Evolutionary conservation across 768 basidiomycete genomes (phyloP).

Genomic region (Fomitopsis serialis): DNA sequence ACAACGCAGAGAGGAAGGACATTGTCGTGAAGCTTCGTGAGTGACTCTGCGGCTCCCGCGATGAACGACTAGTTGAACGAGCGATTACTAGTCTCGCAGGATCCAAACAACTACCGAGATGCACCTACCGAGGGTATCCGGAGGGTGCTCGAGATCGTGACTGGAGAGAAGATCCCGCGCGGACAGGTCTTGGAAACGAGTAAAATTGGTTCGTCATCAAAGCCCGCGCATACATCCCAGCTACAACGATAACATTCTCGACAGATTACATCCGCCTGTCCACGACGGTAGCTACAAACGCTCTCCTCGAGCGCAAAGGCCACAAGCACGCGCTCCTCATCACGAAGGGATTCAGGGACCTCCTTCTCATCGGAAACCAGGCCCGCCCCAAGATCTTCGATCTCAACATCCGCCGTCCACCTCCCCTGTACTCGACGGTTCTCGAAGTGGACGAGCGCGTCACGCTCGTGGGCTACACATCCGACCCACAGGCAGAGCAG

Average conservation of each 20-base stretch:
- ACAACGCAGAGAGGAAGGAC: conserved; percentile 58
- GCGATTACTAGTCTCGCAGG: conserved; percentile 75
- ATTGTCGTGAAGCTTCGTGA: conserved; percentile 85
- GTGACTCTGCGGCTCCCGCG: conserved; percentile 20
- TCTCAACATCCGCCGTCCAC: conserved; percentile 76
- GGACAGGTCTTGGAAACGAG: conserved; percentile 63
- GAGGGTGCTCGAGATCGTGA: conserved; percentile 74
- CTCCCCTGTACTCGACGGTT: conserved; percentile 73
- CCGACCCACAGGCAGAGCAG: conserved; percentile 75
- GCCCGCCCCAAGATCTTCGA: conserved; percentile 94
- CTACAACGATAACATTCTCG: no score
- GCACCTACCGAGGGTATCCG: conserved; percentile 94
- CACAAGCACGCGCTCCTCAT: conserved; percentile 88
- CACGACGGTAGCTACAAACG: conserved; percentile 95
- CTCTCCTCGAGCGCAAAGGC: conserved; percentile 91
- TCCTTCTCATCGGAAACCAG: conserved; percentile 92
- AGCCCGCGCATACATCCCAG: background rate
- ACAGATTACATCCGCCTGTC: conserved; percentile 87
- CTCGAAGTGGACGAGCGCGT: conserved; percentile 87
- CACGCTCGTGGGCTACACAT: conserved; percentile 89
- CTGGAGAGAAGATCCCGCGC: conserved; percentile 62
- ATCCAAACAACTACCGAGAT: conserved; percentile 82
- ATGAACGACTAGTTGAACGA: background rate
- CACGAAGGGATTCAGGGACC: conserved; percentile 87
- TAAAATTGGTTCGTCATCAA: conserved; percentile 64